A percentile compares a stretch with the other conserved stretches of the same genome.
Conservation (phyloP, 2,329 filamentous ascomycete genomes). For the Fusarium foetens region DNA sequence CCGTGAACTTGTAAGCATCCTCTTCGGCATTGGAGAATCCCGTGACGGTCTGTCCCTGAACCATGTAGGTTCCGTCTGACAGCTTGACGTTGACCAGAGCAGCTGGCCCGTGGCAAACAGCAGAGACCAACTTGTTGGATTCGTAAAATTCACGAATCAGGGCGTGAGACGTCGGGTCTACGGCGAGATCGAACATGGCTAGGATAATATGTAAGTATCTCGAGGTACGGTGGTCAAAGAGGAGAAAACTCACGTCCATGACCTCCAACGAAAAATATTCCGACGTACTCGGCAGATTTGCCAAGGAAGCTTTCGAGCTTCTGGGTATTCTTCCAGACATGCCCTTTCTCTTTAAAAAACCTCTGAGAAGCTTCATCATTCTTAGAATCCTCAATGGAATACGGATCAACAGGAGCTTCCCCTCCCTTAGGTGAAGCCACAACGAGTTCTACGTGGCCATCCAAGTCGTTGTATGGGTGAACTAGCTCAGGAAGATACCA, state of each 20-base stretch:
- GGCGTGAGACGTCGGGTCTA: background rate
- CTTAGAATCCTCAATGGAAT: background rate
- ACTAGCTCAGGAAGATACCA: background rate
- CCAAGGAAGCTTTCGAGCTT: background rate
- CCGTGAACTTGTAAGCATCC: background rate
- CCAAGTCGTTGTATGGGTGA: background rate
- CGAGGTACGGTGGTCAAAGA: background rate
- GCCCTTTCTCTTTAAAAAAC: background rate
- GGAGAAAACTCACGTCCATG: background rate
- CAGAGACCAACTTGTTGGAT: background rate
- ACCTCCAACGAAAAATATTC: background rate
- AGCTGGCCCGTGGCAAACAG: background rate
- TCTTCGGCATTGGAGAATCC: background rate
- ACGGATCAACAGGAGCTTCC: background rate
- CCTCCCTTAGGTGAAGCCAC: background rate
- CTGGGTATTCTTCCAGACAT: background rate
- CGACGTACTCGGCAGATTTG: background rate
- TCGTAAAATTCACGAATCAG: background rate
- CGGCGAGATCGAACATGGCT: background rate
- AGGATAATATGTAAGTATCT: background rate
- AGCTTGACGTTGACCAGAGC: background rate
- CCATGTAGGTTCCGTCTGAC: background rate
- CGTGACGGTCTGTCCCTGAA: background rate
- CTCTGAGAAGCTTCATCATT: background rate
- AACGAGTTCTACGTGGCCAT: background rate